A percentile compares a stretch with the other conserved stretches of the same genome.
These are phyloP conservation scores for Ilyonectria destructans DNA, from an alignment of 2,329 filamentous ascomycete species.

Conservation along the genomic window DNA sequence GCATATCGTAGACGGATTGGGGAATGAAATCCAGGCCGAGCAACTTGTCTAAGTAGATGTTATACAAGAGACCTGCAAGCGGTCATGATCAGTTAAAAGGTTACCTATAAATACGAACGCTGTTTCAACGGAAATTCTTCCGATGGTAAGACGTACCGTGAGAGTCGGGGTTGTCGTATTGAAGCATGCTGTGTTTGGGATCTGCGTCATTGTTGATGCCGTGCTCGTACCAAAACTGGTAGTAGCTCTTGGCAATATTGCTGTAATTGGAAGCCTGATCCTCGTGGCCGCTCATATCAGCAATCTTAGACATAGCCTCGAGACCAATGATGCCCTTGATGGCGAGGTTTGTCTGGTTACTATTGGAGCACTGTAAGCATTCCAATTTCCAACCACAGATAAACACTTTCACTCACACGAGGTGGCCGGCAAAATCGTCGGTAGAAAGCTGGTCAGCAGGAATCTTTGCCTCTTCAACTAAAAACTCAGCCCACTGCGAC, in stretches of 20 bases:
- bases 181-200: constrained; percentile 80
- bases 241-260: constrained; percentile 77
- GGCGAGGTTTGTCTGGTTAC: constrained; percentile 85
- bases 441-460: constrained; percentile 86
- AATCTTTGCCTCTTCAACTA: constrained; percentile 82
- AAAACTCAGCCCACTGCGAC: constrained; percentile 84
- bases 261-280: constrained; percentile 73
- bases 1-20: constrained; percentile 81
- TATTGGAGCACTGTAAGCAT: constrained; percentile 57
- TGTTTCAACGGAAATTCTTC: background rate
- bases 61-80: constrained; percentile 74
- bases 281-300: constrained; percentile 72
- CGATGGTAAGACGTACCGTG: constrained; percentile 55
- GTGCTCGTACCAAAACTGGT: constrained; percentile 80
- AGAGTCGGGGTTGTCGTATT: constrained; percentile 78
- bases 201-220: constrained; percentile 78
- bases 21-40: constrained; percentile 86
- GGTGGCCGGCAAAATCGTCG: constrained; percentile 83
- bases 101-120: background rate
- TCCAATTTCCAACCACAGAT: background rate
- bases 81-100: background rate
- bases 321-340: constrained; percentile 89
- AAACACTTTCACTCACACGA: constrained; percentile 8
- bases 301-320: constrained; percentile 83
- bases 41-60: constrained; percentile 84